Evolutionary conservation across 169 alveolate genomes (phyloP), one percentile per base, ranked within the genome.

Genomic region (Cryptosporidium sp.): DNA sequence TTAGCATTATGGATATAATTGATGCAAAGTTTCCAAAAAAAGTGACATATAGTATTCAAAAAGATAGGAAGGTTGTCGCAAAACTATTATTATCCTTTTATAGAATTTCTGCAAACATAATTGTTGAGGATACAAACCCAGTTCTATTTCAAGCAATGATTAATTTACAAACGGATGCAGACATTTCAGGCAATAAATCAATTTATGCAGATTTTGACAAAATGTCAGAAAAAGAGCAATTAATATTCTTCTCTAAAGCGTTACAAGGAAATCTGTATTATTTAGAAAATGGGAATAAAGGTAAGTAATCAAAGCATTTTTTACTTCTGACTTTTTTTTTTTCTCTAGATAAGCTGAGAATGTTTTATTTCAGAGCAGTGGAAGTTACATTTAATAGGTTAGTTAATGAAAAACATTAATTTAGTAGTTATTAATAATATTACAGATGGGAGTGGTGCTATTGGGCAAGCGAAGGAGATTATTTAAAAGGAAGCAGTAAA

Each of bases 371-470:
- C 50, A 59, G 89, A 45, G 89, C 89, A 39, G 62, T 80, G 16
- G 89, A 80, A 35, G 45, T 50, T 41, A 59, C 75, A 39, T 18
- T 65, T 16, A 80, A 80, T 62, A 80, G 89, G 89, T 80, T 37
- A 67, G 89, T 65, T 80, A 58, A 33, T 1, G 1, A 33, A 61
- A 62, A 31, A 37, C 6, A 62, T 37, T 29, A 58, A 16, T 35
- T 0, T 23, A 62, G 18, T 1, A 39, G 10, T 26, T 23, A 6
- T n/a, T 39, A 62, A 48, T 31, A 29, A 14, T 65, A 12, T n/a
- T 62, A 14, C 71, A 92, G 91, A 86, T 93, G 95, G 95, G 95
- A 91, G 55, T 93, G 95, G 95, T 91, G 94, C 52, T 85, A 65
- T 45, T 93, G 95, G 95, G 33, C 89, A 55, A 71, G 84, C 35